Evolutionary conservation across 169 alveolate genomes (phyloP).

Genomic region (Plasmodium ovale): DNA sequence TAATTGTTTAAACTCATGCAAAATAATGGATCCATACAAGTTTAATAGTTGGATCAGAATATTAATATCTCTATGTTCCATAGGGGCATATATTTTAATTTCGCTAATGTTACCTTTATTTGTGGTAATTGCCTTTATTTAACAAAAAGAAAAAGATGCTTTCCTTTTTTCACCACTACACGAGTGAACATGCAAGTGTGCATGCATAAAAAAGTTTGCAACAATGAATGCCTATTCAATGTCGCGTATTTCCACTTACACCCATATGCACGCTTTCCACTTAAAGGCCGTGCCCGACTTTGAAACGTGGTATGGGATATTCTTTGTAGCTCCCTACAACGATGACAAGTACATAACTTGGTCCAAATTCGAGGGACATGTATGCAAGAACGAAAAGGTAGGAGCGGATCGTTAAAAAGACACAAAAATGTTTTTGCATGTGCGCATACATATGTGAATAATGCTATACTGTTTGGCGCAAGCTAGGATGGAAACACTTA

Average conservation of each 20-base stretch:
- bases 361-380: slow-evolving; percentile 42
- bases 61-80: slow-evolving; percentile 53
- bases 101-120: slow-evolving; percentile 56
- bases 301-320: slow-evolving; percentile 48
- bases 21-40: slow-evolving; percentile 68
- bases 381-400: slow-evolving; percentile 18
- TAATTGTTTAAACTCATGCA: not conserved
- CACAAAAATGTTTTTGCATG: no score
- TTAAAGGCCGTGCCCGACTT: slow-evolving; percentile 14
- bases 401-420: no score
- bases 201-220: no score
- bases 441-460: not conserved
- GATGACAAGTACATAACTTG: slow-evolving; percentile 42
- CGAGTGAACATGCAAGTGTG: no score
- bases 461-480: not conserved
- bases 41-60: slow-evolving; percentile 69
- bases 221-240: not conserved
- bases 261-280: not conserved
- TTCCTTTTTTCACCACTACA: not conserved
- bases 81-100: slow-evolving; percentile 46
- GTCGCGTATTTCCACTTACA: not conserved
- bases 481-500: not conserved
- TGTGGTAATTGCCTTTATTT: slow-evolving; percentile 11
- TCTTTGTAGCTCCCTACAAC: slow-evolving; percentile 38
- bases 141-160: not conserved